These are phyloP conservation scores for Cladosporium sphaerospermum DNA, from an alignment of 2,329 filamentous ascomycete species.

Conservation along the genomic window DNA sequence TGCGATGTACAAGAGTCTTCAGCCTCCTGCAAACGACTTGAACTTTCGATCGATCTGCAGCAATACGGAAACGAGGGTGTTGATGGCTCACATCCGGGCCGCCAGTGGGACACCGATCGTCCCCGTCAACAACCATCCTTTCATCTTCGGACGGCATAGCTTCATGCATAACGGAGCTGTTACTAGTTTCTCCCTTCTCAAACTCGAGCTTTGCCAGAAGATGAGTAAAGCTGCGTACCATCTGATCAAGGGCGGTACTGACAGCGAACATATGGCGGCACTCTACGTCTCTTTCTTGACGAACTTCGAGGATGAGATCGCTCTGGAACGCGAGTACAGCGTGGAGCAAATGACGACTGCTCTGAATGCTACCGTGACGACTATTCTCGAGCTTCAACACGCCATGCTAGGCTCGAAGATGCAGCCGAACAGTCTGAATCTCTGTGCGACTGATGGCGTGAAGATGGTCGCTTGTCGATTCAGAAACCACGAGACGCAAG, in stretches of 20 bases:
- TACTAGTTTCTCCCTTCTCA: constrained; percentile 41
- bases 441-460: constrained; percentile 46
- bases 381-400: constrained; percentile 42
- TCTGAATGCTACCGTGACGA: constrained; percentile 37
- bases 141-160: constrained; percentile 48
- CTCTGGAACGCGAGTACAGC: constrained; percentile 35
- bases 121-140: constrained; percentile 50
- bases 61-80: constrained; percentile 46
- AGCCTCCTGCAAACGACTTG: constrained; percentile 47
- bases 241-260: constrained; percentile 46
- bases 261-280: constrained; percentile 47
- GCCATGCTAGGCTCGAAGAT: constrained; percentile 35
- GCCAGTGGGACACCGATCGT: constrained; percentile 44
- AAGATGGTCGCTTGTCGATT: constrained; percentile 47
- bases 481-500: constrained; percentile 46
- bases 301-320: constrained; percentile 14
- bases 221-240: constrained; percentile 44
- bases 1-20: constrained; percentile 47
- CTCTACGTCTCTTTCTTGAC: constrained; percentile 45
- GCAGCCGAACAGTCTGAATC: constrained; percentile 46
- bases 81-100: constrained; percentile 50
- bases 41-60: constrained; percentile 49
- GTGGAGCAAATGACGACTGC: constrained; percentile 40
- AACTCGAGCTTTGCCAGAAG: constrained; percentile 40
- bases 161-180: constrained; percentile 54